Evolutionary conservation across 164 flowering plant species (phyloP).

Genomic region (Umbellularia californica): DNA sequence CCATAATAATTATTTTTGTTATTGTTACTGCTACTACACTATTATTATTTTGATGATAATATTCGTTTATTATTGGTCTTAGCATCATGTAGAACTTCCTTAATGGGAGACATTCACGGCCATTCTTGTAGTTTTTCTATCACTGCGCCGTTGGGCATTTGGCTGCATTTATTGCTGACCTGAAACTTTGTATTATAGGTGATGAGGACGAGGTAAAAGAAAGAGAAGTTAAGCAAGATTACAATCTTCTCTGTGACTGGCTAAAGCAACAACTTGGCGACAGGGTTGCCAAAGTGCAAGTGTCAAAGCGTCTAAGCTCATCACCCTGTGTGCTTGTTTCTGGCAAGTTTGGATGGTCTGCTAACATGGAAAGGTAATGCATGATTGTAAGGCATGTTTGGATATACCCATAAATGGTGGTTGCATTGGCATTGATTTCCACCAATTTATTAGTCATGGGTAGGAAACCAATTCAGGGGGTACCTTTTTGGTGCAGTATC

Average conservation of each 20-base stretch:
- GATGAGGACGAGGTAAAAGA: slow-evolving; percentile 94
- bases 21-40: too few relatives aligned
- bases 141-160: background rate
- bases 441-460: too few relatives aligned
- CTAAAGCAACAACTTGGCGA: slow-evolving; percentile 96
- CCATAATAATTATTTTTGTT: too few relatives aligned
- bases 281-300: slow-evolving; percentile 90
- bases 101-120: too few relatives aligned
- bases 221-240: slow-evolving; percentile 79
- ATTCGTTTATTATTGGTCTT: too few relatives aligned
- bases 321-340: slow-evolving; percentile 99
- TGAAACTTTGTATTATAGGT: slow-evolving; percentile 36
- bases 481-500: too few relatives aligned
- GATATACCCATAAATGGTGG: too few relatives aligned
- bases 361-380: slow-evolving; percentile 95
- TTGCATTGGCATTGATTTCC: too few relatives aligned
- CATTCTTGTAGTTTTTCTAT: too few relatives aligned
- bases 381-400: background rate
- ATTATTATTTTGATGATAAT: too few relatives aligned
- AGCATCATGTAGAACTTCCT: too few relatives aligned
- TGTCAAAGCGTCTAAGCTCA: slow-evolving; percentile 86
- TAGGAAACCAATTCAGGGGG: too few relatives aligned
- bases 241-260: slow-evolving; percentile 89
- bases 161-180: slow-evolving; percentile 1
- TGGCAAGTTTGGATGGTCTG: slow-evolving; percentile 99